Percentiles rank a stretch among this genome's conserved stretches.
These are phyloP conservation scores for Pholiota molesta DNA, from an alignment of 768 basidiomycete species.

Conservation along the genomic window DNA sequence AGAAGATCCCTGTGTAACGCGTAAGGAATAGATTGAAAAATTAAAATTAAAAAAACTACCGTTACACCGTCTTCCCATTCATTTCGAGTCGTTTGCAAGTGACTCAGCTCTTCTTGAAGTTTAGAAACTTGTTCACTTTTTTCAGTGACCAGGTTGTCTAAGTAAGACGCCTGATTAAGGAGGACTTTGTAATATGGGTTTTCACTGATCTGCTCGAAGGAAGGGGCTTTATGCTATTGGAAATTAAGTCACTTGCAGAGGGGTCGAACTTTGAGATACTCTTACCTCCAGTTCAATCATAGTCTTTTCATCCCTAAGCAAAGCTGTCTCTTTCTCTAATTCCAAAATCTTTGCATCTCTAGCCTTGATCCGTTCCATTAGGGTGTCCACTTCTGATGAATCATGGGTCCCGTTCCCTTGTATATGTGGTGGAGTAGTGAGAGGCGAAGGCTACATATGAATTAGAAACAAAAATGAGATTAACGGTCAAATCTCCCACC, in stretches of 20 bases:
- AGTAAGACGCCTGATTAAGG: constrained; percentile 51
- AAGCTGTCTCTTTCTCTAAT: constrained; percentile 47
- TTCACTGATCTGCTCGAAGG: constrained; percentile 49
- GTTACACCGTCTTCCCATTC: constrained; percentile 48
- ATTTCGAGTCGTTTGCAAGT: constrained; percentile 39
- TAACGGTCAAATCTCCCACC: constrained; percentile 61
- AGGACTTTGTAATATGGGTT: constrained; percentile 59
- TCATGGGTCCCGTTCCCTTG: constrained; percentile 43
- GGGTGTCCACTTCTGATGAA: constrained; percentile 36
- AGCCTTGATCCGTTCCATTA: constrained; percentile 43
- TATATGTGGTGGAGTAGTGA: constrained; percentile 28
- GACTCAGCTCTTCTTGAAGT: constrained; percentile 47
- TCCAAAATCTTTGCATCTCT: constrained; percentile 50
- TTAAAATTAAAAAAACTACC: constrained; percentile 34
- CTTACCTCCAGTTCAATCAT: constrained; percentile 49
- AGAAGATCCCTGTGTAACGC: constrained; percentile 33
- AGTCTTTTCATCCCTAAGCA: constrained; percentile 48
- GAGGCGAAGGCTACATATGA: constrained; percentile 40
- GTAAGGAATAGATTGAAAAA: constrained; percentile 8
- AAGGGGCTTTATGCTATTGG: constrained; percentile 41
- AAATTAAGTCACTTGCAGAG: neutral
- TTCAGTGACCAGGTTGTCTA: constrained; percentile 46
- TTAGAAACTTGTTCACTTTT: constrained; percentile 38
- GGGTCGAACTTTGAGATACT: neutral
- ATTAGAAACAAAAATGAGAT: constrained; percentile 48